phyloP scores from a whole-genome alignment of 2,329 filamentous ascomycete genomes.

The Zalaria obscura region DNA sequence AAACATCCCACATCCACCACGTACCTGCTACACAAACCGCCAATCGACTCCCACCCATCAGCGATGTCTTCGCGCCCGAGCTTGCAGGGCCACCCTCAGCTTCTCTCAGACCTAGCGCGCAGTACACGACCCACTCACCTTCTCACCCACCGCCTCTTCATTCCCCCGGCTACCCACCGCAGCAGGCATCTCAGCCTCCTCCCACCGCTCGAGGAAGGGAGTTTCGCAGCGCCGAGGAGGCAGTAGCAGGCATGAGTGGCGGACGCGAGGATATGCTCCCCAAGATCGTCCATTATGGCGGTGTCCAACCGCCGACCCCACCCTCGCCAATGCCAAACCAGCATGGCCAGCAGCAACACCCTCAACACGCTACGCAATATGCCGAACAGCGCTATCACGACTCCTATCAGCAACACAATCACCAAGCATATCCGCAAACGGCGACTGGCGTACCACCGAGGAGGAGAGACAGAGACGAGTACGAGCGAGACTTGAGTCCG shows the following conservation, averaged over 20 bases:
- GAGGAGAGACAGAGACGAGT: slow-evolving; percentile 73
- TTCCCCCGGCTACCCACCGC: slow-evolving; percentile 60
- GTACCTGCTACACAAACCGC: slow-evolving; percentile 75
- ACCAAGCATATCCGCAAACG: slow-evolving; percentile 16
- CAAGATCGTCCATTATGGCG: slow-evolving; percentile 88
- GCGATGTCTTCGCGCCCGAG: slow-evolving; percentile 80
- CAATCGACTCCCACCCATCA: slow-evolving; percentile 85
- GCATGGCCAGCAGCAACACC: slow-evolving; percentile 11
- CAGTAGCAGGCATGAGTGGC: slow-evolving; percentile 75
- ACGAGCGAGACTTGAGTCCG: slow-evolving; percentile 51
- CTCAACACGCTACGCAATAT: slow-evolving; percentile 3
- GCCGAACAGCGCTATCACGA: slow-evolving; percentile 7
- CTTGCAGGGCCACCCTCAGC: slow-evolving; percentile 19
- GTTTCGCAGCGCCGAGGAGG: slow-evolving; percentile 92
- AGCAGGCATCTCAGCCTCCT: slow-evolving; percentile 31
- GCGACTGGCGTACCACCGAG: slow-evolving; percentile 47
- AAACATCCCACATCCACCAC: slow-evolving; percentile 82
- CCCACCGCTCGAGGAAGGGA: slow-evolving; percentile 54
- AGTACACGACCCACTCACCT: slow-evolving; percentile 34
- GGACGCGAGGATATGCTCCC: slow-evolving; percentile 87
- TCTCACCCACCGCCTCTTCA: slow-evolving; percentile 56
- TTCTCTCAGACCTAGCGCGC: slow-evolving; percentile 15
- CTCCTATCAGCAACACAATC: slow-evolving; percentile 12
- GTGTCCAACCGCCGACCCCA: slow-evolving; percentile 84
- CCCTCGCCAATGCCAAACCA: slow-evolving; percentile 55